Evolutionary conservation across 768 basidiomycete genomes (phyloP).

Genomic region (Tylopilus cervinicoccineus): DNA sequence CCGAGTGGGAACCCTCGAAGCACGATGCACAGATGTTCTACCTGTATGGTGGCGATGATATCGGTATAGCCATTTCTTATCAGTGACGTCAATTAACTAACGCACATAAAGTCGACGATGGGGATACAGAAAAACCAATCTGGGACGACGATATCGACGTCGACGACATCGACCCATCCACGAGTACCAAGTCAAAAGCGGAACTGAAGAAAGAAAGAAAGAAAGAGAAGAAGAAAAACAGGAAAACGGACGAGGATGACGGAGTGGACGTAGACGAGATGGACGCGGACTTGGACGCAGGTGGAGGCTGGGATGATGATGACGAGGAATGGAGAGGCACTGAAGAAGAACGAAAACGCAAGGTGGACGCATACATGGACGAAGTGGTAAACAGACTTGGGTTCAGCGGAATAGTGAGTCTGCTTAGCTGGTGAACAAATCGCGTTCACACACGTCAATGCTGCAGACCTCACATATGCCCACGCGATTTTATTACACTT

Average conservation of each 20-base stretch:
- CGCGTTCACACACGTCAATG: constrained; percentile 2
- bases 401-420: constrained; percentile 89
- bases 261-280: constrained; percentile 47
- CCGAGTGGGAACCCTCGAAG: constrained; percentile 85
- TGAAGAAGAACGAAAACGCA: constrained; percentile 85
- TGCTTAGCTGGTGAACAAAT: not conserved
- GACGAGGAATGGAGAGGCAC: constrained; percentile 81
- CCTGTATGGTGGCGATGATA: constrained; percentile 58
- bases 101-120: constrained; percentile 24
- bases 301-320: constrained; percentile 32
- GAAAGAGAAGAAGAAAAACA: constrained; percentile 43
- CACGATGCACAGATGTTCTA: constrained; percentile 82
- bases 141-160: constrained; percentile 94
- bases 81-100: not conserved
- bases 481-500: constrained; percentile 91
- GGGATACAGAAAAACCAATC: constrained; percentile 62
- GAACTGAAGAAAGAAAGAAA: constrained; percentile 39
- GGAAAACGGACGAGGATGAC: constrained; percentile 37
- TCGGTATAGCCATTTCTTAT: constrained; percentile 19
- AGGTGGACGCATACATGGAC: constrained; percentile 86
- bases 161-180: constrained; percentile 49
- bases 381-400: constrained; percentile 80
- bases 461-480: constrained; percentile 80
- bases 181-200: constrained; percentile 29
- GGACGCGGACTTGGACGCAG: constrained; percentile 58